These are phyloP conservation scores for Cucurbita argyrosperma DNA, from an alignment of 306 rosid species.

Conservation along the genomic window DNA sequence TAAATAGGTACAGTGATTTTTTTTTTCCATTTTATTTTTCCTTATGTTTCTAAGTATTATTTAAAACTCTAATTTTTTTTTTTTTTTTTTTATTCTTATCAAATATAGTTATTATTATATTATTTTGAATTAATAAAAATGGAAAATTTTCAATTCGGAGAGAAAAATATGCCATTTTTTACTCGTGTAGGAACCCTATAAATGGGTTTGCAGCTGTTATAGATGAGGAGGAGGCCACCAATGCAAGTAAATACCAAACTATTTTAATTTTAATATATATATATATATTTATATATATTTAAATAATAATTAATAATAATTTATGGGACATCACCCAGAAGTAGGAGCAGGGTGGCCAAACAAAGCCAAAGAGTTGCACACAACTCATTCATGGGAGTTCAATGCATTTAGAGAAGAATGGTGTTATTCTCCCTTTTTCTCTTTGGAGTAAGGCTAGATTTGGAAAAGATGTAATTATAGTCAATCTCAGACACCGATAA, in stretches of 20 bases:
- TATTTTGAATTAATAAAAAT: neutral
- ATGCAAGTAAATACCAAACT: conserved; percentile 16
- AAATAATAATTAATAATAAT: neutral
- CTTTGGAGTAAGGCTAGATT: conserved; percentile 33
- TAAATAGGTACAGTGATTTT: no score
- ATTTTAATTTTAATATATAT: no score
- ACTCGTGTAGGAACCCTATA: conserved; percentile 46
- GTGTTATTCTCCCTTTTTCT: conserved; percentile 15
- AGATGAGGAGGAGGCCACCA: conserved; percentile 29
- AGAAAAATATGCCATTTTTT: conserved; percentile 39
- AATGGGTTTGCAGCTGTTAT: conserved; percentile 51
- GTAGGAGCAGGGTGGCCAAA: conserved; percentile 25
- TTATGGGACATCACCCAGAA: conserved; percentile 20
- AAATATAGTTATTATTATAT: no score
- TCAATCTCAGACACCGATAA: conserved; percentile 53
- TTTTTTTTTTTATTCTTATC: no score
- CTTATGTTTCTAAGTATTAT: no score
- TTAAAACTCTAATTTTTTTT: no score
- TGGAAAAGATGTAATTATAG: conserved; percentile 55
- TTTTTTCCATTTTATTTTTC: no score
- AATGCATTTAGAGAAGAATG: conserved; percentile 33
- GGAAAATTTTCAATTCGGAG: conserved; percentile 18
- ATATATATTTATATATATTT: no score
- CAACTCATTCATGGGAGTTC: conserved; percentile 60
- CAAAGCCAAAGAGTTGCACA: conserved; percentile 25